These are phyloP conservation scores for Talaromyces adpressus DNA, from an alignment of 495 filamentous ascomycete genomes.

Conservation along the genomic window DNA sequence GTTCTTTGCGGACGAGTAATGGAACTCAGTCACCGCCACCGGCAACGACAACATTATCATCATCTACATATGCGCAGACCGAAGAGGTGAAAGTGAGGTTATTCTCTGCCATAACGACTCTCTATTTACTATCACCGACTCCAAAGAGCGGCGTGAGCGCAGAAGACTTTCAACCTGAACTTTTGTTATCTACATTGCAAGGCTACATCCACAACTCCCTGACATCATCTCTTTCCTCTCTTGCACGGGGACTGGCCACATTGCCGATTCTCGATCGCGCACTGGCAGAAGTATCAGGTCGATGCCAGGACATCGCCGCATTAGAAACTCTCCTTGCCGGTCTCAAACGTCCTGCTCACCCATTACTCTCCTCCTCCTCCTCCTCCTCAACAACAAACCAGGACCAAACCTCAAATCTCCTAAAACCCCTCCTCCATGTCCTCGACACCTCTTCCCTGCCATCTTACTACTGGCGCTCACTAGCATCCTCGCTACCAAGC, in stretches of 20 bases:
- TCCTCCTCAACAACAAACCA: constrained; percentile 6
- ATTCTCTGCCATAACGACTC: constrained; percentile 64
- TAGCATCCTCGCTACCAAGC: constrained; percentile 68
- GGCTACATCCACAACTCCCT: constrained; percentile 71
- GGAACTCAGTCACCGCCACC: constrained; percentile 18
- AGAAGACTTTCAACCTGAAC: constrained; percentile 46
- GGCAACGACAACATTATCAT: constrained; percentile 43
- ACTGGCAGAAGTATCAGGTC: constrained; percentile 69
- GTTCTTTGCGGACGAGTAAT: constrained; percentile 14
- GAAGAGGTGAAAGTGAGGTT: constrained; percentile 70
- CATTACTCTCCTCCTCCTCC: constrained; percentile 38
- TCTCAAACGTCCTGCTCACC: constrained; percentile 58
- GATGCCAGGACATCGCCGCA: constrained; percentile 86
- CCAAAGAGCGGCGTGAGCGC: constrained; percentile 18
- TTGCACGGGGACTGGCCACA: constrained; percentile 67
- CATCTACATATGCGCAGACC: constrained; percentile 66
- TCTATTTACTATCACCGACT: constrained; percentile 74
- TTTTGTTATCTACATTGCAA: constrained; percentile 72
- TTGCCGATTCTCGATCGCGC: constrained; percentile 78
- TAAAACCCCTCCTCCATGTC: constrained; percentile 64
- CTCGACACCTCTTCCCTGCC: constrained; percentile 83
- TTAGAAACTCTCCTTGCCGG: constrained; percentile 70
- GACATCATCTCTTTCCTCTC: constrained; percentile 61
- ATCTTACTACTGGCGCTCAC: constrained; percentile 84
- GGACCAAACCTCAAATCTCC: constrained; percentile 37